A percentile compares a stretch with the other conserved stretches of the same genome.
These are phyloP conservation scores for Penicillium corylophilum DNA, from an alignment of 2,329 filamentous ascomycete species.

Conservation along the genomic window DNA sequence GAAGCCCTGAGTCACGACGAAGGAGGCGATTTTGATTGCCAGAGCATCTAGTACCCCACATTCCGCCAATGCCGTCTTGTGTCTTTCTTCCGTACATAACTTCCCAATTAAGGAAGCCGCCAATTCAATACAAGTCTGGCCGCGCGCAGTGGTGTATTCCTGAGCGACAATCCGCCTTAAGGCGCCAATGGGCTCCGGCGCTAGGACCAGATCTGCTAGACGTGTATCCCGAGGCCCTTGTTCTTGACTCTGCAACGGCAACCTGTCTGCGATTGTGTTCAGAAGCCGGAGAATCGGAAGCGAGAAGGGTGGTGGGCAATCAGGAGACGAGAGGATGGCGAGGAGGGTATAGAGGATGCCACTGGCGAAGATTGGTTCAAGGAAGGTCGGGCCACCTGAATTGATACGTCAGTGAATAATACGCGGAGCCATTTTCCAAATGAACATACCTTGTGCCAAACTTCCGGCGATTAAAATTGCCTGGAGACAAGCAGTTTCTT, in stretches of 20 bases:
- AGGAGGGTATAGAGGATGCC: constrained; percentile 69
- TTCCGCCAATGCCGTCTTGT: constrained; percentile 70
- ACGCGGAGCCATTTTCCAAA: neutral
- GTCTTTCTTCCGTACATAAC: constrained; percentile 66
- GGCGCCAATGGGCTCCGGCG: constrained; percentile 58
- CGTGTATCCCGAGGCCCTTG: constrained; percentile 50
- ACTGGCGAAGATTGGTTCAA: constrained; percentile 69
- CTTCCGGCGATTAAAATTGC: constrained; percentile 82
- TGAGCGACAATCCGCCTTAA: constrained; percentile 66
- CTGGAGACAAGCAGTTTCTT: constrained; percentile 62
- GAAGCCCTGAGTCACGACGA: constrained; percentile 66
- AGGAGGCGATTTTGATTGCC: constrained; percentile 69
- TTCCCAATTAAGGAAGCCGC: constrained; percentile 54
- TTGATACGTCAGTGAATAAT: constrained; percentile 18
- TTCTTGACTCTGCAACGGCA: constrained; percentile 55
- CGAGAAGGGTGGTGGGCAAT: constrained; percentile 65
- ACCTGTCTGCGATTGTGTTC: constrained; percentile 67
- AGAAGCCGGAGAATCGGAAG: constrained; percentile 73
- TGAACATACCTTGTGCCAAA: constrained; percentile 70
- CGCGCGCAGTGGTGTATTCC: constrained; percentile 50
- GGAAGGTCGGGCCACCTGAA: constrained; percentile 75
- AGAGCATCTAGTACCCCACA: constrained; percentile 75
- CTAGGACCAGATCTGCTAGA: constrained; percentile 66
- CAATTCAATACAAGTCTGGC: constrained; percentile 51
- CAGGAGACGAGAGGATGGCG: constrained; percentile 64